A percentile compares a stretch with the other conserved stretches of the same genome.
Evolutionary conservation across 208 protist species (phyloP).

Genomic region (Wallacemonas sp.): DNA sequence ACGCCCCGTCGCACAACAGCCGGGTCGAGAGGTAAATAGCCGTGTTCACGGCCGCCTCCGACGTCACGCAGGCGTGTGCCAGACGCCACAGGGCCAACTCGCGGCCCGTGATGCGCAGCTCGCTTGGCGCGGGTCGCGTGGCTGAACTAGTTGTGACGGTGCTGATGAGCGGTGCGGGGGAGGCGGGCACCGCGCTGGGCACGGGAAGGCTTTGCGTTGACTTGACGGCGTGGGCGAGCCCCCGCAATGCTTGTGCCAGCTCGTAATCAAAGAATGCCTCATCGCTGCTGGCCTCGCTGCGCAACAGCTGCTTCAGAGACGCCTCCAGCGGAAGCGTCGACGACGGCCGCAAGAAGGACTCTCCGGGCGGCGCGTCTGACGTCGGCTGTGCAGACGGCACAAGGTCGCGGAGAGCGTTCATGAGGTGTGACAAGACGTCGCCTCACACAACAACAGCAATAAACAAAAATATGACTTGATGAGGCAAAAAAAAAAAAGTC

Average conservation of each 20-base stretch:
- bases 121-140: neutral
- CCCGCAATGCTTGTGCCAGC: conserved; percentile 67
- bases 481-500: conserved; percentile 11
- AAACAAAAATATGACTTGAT: too few species aligned
- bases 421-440: neutral
- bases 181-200: neutral
- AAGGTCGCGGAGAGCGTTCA: neutral
- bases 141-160: too few species aligned
- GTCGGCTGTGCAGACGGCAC: too few species aligned
- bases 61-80: conserved; percentile 16
- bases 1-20: conserved; percentile 60
- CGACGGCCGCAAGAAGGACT: conserved; percentile 3
- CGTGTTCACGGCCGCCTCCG: neutral
- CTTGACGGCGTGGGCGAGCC: conserved; percentile 53
- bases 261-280: conserved; percentile 75
- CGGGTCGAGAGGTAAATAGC: conserved; percentile 56
- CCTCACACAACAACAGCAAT: conserved; percentile 1
- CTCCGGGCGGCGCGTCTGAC: neutral
- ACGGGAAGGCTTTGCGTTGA: neutral
- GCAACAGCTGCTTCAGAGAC: conserved; percentile 59
- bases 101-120: conserved; percentile 1
- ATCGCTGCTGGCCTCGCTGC: conserved; percentile 46
- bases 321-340: conserved; percentile 48
- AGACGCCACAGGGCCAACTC: conserved; percentile 7
- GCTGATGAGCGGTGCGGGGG: neutral